Evolutionary conservation across 1,139 yeast species (phyloP), one percentile per base, ranked within the genome.

Genomic region (Yarrowia galli): DNA sequence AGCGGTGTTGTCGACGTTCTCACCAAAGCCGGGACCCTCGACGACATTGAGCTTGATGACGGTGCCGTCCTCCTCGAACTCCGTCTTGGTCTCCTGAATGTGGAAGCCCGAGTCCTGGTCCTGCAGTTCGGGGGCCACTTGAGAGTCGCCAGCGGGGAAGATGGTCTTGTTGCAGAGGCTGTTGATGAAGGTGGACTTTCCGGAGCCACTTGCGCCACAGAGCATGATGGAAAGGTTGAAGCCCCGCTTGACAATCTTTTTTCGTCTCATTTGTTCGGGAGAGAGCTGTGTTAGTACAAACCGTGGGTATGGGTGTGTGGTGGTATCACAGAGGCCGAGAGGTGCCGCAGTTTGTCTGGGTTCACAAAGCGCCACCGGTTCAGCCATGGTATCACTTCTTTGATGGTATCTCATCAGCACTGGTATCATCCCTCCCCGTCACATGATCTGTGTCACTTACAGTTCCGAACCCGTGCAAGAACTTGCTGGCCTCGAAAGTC

Each of bases 141-240:
- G 79, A 60, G 69, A 51, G 35, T 64, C 69, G 16, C 68, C 72
- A 28, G 71, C 69, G 12, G 70, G 69, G n/a, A 69, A 69, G 20
- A 86, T 87, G 72, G 88, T 86, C 70, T 92, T 96, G 60, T 97
- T 97, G 80, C 98, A 93, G 67, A 93, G 80, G 65, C 96, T 87
- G 78, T 92, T 91, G 70, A 92, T 82, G 74, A 92, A 91, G 0
- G 96, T 87, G 2, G 96, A 85, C 76, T 92, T 91, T 5, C 98
- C 98, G 0, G 89, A 82, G 3, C 97, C 97, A 15, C 88, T 81
- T 13, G 84, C 82, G 6, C 98, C 98, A 40, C 89, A 87, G 15
- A 91, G 85, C 88, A 92, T 84, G 67, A 92, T 76, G 51, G 91
- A 87, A 76, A 92, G 91, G 73, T 91, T 89, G 76, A 92, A 85